These are phyloP conservation scores for Nigrospora oryzae DNA, from an alignment of 2,329 filamentous ascomycete species.

Conservation along the genomic window DNA sequence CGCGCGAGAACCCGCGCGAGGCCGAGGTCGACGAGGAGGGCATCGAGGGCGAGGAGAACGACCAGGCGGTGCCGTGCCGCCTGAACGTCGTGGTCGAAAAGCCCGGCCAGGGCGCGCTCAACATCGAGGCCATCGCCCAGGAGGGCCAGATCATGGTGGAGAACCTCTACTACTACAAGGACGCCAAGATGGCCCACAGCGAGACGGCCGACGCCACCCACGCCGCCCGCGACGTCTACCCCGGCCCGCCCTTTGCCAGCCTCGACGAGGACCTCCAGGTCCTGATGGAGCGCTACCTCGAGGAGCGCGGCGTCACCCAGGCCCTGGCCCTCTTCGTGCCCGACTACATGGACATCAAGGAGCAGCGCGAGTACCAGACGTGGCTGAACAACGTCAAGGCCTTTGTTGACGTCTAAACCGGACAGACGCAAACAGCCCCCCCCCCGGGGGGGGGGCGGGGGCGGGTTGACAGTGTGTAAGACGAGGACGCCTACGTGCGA, in stretches of 20 bases:
- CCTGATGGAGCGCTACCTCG: conserved; percentile 85
- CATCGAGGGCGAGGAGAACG: conserved; percentile 39
- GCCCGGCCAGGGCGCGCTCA: conserved; percentile 72
- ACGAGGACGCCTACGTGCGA: too few species aligned
- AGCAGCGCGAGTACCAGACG: conserved; percentile 90
- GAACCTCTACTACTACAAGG: conserved; percentile 81
- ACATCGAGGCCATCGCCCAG: conserved; percentile 78
- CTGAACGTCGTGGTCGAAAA: conserved; percentile 87
- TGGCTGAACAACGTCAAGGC: conserved; percentile 85
- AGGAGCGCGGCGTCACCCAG: conserved; percentile 86
- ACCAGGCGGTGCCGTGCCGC: conserved; percentile 63
- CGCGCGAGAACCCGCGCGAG: conserved; percentile 28
- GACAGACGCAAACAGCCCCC: too few species aligned
- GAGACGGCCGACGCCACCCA: conserved; percentile 70
- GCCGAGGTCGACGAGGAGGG: conserved; percentile 43
- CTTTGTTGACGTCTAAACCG: conserved; percentile 64
- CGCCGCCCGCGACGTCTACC: conserved; percentile 70
- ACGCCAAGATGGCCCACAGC: conserved; percentile 68
- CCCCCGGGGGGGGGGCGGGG: too few species aligned
- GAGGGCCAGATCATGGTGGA: conserved; percentile 83
- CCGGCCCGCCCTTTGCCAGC: conserved; percentile 86
- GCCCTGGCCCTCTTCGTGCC: conserved; percentile 83
- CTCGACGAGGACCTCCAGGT: conserved; percentile 94
- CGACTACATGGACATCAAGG: conserved; percentile 96
- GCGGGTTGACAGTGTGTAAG: too few species aligned